Evolutionary conservation across 257 asterid species (phyloP), one percentile per base, ranked within the genome.

Genomic region (Solanum gandarillasii): DNA sequence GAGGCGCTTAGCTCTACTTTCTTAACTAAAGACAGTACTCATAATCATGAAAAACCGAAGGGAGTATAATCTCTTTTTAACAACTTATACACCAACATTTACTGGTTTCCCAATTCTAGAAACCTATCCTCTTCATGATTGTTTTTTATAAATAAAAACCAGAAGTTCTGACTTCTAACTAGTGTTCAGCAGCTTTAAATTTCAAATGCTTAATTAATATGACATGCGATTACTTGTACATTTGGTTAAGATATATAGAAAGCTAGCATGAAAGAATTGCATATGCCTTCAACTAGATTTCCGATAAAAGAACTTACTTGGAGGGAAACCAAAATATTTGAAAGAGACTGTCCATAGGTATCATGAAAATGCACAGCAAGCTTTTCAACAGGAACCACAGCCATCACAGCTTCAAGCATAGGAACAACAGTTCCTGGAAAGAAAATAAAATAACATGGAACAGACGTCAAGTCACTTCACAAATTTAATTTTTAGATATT

Each of bases 341-440:
- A 93, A 86, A 95, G 99, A 87, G 99, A 90, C 88, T 95, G 98
- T 34, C 98, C 98, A 27, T 95, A 96, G 0, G 99, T 96, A 91
- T 96, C 98, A 75, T 96, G 99, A 91, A 96, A 96, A 88, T 96
- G 99, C 87, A 96, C 98, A 7, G 99, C 98, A 52, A 96, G 93
- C 87, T 94, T 95, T 91, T 94, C 98, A 38, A 94, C 91, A 9
- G 98, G 99, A 88, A 94, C 99, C 68, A 92, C 97, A 25, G 94
- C 91, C 96, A 94, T 95, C 81, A 95, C 99, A 16, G 99, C 98
- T 88, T 91, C 97, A 4, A 96, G 98, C 98, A 96, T 95, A 20
- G 98, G 98, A 88, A 95, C 93, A 84, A 96, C 98, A 11, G 90
- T 88, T 85, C 99, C 99, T 95, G 31, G 10, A 70, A 83, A 7